Conservation (phyloP, 2,329 filamentous ascomycete genomes). For the Xylaria sp. region DNA sequence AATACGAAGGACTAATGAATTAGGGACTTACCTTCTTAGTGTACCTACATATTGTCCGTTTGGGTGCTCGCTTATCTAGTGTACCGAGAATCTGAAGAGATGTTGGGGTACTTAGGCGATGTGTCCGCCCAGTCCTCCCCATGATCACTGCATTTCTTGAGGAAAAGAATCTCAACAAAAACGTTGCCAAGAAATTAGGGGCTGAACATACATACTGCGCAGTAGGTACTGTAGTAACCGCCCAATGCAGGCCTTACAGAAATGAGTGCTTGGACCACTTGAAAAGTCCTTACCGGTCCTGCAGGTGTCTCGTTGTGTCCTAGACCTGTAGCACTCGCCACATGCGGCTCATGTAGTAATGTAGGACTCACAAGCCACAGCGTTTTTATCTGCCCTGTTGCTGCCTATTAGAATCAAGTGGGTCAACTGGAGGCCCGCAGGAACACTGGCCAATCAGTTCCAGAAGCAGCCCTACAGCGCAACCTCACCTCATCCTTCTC, state of each 20-base stretch:
- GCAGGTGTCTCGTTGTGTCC: neutral
- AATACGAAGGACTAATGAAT: neutral
- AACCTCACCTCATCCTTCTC: constrained; percentile 33
- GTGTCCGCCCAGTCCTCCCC: neutral
- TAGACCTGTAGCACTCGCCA: constrained; percentile 17
- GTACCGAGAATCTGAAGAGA: neutral
- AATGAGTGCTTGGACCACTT: neutral
- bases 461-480: constrained; percentile 21
- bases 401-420: constrained; percentile 22
- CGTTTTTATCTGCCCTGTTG: constrained; percentile 23
- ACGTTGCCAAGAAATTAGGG: constrained; percentile 22
- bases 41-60: neutral
- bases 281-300: neutral
- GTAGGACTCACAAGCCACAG: constrained; percentile 31
- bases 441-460: constrained; percentile 18
- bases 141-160: neutral
- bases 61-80: constrained; percentile 5
- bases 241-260: neutral
- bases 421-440: constrained; percentile 14
- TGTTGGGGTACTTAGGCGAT: neutral
- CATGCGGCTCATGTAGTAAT: constrained; percentile 24
- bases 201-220: no score
- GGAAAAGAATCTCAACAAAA: neutral
- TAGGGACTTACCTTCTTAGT: neutral
- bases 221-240: no score